A percentile compares a stretch with the other conserved stretches of the same genome.
phyloP scores from a whole-genome alignment of 768 basidiomycete genomes.

The Phlebiopsis flavidoalba region DNA sequence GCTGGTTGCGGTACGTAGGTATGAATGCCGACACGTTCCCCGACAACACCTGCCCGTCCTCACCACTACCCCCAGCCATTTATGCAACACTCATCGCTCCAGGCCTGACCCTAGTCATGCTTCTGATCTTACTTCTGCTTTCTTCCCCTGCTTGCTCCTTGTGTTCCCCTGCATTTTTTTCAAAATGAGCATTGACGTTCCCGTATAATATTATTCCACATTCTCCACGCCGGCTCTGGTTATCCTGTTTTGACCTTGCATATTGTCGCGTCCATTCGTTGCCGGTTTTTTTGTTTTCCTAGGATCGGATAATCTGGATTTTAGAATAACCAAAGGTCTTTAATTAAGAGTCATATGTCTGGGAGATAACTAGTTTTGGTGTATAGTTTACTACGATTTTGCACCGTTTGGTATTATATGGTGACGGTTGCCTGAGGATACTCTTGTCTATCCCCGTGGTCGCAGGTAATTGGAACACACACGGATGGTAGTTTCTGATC shows the following conservation, averaged over 20 bases:
- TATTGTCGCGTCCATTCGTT: constrained; percentile 5
- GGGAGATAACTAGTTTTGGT: neutral
- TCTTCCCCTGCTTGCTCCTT: neutral
- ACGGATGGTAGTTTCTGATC: neutral
- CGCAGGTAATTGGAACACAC: neutral
- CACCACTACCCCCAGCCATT: neutral
- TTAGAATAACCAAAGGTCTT: constrained; percentile 1
- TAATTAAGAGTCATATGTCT: neutral
- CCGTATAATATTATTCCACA: neutral
- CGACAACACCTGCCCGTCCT: neutral
- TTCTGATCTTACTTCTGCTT: neutral
- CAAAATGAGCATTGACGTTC: too few species aligned
- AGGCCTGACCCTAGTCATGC: neutral
- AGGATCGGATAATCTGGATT: constrained; percentile 7
- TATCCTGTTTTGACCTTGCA: neutral
- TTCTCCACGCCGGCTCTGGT: neutral
- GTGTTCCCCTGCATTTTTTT: neutral
- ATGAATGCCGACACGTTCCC: constrained; percentile 20
- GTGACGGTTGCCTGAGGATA: neutral
- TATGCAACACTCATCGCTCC: neutral
- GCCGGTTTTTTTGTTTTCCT: neutral
- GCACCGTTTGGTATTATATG: neutral
- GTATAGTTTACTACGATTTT: neutral
- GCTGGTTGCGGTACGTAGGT: constrained; percentile 61
- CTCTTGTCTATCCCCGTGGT: neutral